A percentile compares a stretch with the other conserved stretches of the same genome.
phyloP scores from a whole-genome alignment of 768 basidiomycete species.

The Daedalea quercina region DNA sequence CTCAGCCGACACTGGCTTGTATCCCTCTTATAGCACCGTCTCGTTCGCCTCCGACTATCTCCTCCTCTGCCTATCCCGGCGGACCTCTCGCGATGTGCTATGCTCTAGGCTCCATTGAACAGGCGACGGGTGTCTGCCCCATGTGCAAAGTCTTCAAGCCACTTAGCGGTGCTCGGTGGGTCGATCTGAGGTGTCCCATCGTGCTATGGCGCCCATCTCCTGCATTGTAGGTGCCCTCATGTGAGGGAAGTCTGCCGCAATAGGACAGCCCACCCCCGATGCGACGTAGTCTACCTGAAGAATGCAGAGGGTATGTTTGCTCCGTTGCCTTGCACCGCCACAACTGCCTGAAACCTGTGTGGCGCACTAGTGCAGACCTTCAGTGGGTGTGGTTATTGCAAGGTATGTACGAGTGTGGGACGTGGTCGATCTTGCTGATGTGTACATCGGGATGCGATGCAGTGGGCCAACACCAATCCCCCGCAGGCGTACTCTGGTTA shows the following conservation, averaged over 20 bases:
- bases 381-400: conserved; percentile 88
- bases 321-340: conserved; percentile 10
- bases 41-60: conserved; percentile 20
- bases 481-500: conserved; percentile 47
- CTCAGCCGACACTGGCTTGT: conserved; percentile 33
- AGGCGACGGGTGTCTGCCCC: conserved; percentile 61
- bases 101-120: conserved; percentile 60
- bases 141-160: conserved; percentile 82
- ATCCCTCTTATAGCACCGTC: conserved; percentile 23
- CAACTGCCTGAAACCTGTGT: conserved; percentile 13
- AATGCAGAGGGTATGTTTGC: conserved; percentile 73
- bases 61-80: conserved; percentile 15
- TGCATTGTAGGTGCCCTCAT: conserved; percentile 62
- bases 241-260: conserved; percentile 71
- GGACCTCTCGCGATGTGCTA: conserved; percentile 57
- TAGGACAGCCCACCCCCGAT: conserved; percentile 63
- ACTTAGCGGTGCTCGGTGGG: conserved; percentile 33
- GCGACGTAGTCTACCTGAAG: conserved; percentile 73
- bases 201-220: conserved; percentile 19
- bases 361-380: conserved; percentile 58
- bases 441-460: conserved; percentile 18
- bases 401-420: conserved; percentile 41
- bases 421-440: conserved; percentile 4
- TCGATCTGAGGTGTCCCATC: conserved; percentile 6
- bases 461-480: conserved; percentile 70